Percentiles rank a stretch among this genome's conserved stretches.
Evolutionary conservation across 176 grass and related monocot genomes (phyloP).

Genomic region (Lolium rigidum): DNA sequence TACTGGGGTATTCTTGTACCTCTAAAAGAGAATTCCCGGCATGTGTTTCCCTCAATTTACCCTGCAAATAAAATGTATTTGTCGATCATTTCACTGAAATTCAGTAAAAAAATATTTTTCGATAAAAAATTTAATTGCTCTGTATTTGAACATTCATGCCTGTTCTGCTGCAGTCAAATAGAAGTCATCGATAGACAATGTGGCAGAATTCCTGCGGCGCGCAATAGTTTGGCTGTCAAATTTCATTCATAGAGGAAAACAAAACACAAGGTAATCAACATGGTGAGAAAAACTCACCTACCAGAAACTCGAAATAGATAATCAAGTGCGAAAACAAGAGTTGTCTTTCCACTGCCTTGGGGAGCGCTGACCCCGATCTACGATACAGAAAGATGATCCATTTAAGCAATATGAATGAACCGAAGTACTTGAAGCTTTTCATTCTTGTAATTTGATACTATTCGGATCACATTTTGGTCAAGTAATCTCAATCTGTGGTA

Average conservation of each 20-base stretch:
- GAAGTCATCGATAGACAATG: conserved; percentile 96
- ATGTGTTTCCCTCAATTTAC: conserved; percentile 71
- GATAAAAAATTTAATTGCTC: not conserved
- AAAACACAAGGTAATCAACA: conserved; percentile 35
- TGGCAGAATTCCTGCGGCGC: conserved; percentile 65
- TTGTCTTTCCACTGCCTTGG: conserved; percentile 98
- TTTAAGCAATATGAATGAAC: conserved; percentile 17
- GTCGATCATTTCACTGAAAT: conserved; percentile 37
- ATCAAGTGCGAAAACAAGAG: conserved; percentile 94
- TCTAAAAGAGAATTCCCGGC: conserved; percentile 85
- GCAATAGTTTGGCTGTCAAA: not conserved
- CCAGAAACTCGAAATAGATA: conserved; percentile 72
- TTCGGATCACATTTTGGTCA: not conserved
- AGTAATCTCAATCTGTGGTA: not conserved
- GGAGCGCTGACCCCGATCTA: conserved; percentile 97
- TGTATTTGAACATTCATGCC: conserved; percentile 55
- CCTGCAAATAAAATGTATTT: conserved; percentile 54
- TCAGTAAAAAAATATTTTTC: not conserved
- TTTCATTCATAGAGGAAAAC: conserved; percentile 28
- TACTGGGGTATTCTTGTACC: conserved; percentile 54
- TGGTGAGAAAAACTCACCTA: conserved; percentile 63
- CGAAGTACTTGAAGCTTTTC: conserved; percentile 9
- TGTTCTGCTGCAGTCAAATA: conserved; percentile 91
- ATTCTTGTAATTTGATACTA: conserved; percentile 7
- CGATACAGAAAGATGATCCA: conserved; percentile 40